These are phyloP conservation scores for Vitis amurensis DNA, from an alignment of 164 flowering plant genomes.

Conservation along the genomic window DNA sequence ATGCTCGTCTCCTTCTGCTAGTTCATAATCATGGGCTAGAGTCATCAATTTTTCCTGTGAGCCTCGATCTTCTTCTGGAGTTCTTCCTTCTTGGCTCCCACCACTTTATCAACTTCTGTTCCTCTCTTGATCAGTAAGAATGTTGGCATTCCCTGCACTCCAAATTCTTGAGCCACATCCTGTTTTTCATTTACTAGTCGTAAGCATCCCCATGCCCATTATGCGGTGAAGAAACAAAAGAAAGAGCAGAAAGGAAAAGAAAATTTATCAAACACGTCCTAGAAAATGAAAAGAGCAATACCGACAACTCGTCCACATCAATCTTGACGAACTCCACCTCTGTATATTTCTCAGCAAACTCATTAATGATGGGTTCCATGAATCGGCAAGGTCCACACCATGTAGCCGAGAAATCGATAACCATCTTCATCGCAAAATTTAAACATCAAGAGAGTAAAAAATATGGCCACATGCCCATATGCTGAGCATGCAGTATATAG, in stretches of 20 bases:
- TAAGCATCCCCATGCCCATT: no score
- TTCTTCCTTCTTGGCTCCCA: slow-evolving; percentile 48
- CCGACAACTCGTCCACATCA: slow-evolving; percentile 62
- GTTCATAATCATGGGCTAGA: background rate
- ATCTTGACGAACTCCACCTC: slow-evolving; percentile 67
- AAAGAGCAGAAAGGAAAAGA: background rate
- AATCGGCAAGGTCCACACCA: slow-evolving; percentile 75
- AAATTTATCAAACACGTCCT: background rate
- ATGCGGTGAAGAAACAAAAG: no score
- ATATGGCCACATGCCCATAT: background rate
- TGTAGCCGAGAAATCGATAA: slow-evolving; percentile 63
- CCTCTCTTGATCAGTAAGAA: slow-evolving; percentile 49
- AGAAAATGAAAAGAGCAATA: slow-evolving; percentile 11
- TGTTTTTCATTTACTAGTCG: slow-evolving; percentile 12
- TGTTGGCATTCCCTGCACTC: slow-evolving; percentile 50
- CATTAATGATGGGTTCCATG: slow-evolving; percentile 51
- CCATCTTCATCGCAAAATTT: slow-evolving; percentile 38
- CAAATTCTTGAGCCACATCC: slow-evolving; percentile 44
- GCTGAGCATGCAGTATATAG: background rate
- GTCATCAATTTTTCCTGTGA: slow-evolving; percentile 14
- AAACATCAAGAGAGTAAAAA: background rate
- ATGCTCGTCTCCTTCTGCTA: no score
- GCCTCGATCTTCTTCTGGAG: slow-evolving; percentile 45
- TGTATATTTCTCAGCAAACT: slow-evolving; percentile 39
- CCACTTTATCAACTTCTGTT: slow-evolving; percentile 43